Evolutionary conservation across 2,329 filamentous ascomycete species (phyloP).

Genomic region (Calonectria pteridis): DNA sequence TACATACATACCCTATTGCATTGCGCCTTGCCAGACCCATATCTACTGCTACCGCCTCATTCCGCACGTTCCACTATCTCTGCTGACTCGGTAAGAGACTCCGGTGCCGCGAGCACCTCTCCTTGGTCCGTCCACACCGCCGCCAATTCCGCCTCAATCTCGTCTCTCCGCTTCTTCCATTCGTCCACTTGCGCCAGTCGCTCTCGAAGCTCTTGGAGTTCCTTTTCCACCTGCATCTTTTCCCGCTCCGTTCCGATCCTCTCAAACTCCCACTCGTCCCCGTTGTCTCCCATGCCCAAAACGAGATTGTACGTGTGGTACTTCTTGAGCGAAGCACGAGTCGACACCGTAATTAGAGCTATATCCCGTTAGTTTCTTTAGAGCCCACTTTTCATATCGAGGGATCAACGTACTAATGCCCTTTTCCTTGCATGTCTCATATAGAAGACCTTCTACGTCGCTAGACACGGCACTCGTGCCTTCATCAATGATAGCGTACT

Average conservation of each 20-base stretch:
- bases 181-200: constrained; percentile 83
- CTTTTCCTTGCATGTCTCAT: constrained; percentile 91
- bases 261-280: constrained; percentile 93
- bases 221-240: constrained; percentile 92
- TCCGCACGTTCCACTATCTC: constrained; percentile 19
- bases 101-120: constrained; percentile 61
- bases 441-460: constrained; percentile 93
- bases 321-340: constrained; percentile 91
- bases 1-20: constrained; percentile 4
- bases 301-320: constrained; percentile 94
- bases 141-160: constrained; percentile 86
- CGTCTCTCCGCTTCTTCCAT: constrained; percentile 82
- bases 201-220: constrained; percentile 86
- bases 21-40: not conserved
- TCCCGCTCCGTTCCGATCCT: constrained; percentile 94
- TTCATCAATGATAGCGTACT: constrained; percentile 95
- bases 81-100: constrained; percentile 49
- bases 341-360: constrained; percentile 96
- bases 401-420: constrained; percentile 81
- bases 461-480: constrained; percentile 94
- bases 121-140: constrained; percentile 70
- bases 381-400: not conserved
- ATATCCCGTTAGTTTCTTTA: constrained; percentile 35
- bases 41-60: constrained; percentile 6
- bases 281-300: constrained; percentile 82